These are phyloP conservation scores for Heterobasidion occidentale DNA, from an alignment of 1,284 basidiomycete species.

Conservation along the genomic window DNA sequence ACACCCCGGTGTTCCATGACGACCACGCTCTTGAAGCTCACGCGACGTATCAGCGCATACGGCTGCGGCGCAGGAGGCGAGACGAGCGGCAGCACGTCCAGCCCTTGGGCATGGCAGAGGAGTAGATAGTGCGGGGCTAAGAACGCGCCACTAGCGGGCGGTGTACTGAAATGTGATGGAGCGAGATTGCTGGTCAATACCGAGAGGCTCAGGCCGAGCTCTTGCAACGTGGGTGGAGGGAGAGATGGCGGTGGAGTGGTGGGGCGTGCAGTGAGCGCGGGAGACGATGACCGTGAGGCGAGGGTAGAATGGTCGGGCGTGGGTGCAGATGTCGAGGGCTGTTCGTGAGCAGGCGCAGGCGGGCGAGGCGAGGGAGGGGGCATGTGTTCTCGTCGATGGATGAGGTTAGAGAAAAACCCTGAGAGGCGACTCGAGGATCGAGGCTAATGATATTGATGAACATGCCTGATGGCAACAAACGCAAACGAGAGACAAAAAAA, in stretches of 20 bases:
- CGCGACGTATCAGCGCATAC: constrained; percentile 70
- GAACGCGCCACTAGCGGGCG: constrained; percentile 70
- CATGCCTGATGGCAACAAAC: constrained; percentile 2
- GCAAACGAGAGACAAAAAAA: background rate
- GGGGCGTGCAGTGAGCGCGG: constrained; percentile 36
- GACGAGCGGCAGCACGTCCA: constrained; percentile 69
- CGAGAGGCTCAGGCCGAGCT: constrained; percentile 65
- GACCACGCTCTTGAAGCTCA: constrained; percentile 76
- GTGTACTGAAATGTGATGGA: constrained; percentile 68
- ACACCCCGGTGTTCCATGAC: constrained; percentile 85
- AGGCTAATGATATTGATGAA: constrained; percentile 25
- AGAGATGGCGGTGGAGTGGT: constrained; percentile 62
- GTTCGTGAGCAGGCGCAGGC: constrained; percentile 20
- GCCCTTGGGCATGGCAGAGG: constrained; percentile 72
- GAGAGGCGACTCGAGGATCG: constrained; percentile 67
- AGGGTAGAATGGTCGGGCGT: constrained; percentile 15
- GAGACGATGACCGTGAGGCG: constrained; percentile 44
- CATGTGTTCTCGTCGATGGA: constrained; percentile 56
- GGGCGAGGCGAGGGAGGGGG: constrained; percentile 17
- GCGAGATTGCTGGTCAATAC: constrained; percentile 59
- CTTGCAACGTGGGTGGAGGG: constrained; percentile 61
- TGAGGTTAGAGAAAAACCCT: constrained; percentile 68
- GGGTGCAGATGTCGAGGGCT: constrained; percentile 10
- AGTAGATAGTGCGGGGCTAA: constrained; percentile 73
- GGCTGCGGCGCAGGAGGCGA: constrained; percentile 67